Conservation (phyloP, 768 basidiomycete species). For the Leccinum boreale region DNA sequence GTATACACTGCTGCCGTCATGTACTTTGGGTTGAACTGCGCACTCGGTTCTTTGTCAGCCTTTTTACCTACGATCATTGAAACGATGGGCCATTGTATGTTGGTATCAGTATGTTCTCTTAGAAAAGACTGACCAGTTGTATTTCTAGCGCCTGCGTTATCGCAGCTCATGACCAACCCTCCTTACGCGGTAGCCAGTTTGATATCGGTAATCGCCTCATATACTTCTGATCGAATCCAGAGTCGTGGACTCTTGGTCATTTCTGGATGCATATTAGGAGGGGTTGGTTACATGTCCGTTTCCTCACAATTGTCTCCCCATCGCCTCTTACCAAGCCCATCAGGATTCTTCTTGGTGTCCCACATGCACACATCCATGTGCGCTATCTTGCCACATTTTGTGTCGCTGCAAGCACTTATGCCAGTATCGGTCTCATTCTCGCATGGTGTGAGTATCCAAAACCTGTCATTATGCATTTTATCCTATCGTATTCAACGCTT, state of each 20-base stretch:
- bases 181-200: conserved; percentile 47
- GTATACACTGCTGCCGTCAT: conserved; percentile 46
- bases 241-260: conserved; percentile 39
- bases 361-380: conserved; percentile 29
- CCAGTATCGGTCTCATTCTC: conserved; percentile 41
- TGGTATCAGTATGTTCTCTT: neutral
- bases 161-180: conserved; percentile 51
- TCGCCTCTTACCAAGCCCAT: neutral
- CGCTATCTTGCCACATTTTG: conserved; percentile 47
- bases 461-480: neutral
- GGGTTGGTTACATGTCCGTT: conserved; percentile 41
- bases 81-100: conserved; percentile 46
- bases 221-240: conserved; percentile 42
- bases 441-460: conserved; percentile 42
- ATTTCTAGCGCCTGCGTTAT: conserved; percentile 38
- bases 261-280: conserved; percentile 29
- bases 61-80: conserved; percentile 56
- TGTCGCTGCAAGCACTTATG: conserved; percentile 44
- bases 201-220: conserved; percentile 36
- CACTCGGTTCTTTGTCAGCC: conserved; percentile 47
- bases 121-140: neutral
- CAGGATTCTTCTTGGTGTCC: conserved; percentile 34
- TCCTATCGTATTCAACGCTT: too few relatives aligned
- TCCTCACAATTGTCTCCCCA: neutral
- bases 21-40: conserved; percentile 46